These are phyloP conservation scores for Peniophora sp. DNA, from an alignment of 1,284 basidiomycete species.

Conservation along the genomic window DNA sequence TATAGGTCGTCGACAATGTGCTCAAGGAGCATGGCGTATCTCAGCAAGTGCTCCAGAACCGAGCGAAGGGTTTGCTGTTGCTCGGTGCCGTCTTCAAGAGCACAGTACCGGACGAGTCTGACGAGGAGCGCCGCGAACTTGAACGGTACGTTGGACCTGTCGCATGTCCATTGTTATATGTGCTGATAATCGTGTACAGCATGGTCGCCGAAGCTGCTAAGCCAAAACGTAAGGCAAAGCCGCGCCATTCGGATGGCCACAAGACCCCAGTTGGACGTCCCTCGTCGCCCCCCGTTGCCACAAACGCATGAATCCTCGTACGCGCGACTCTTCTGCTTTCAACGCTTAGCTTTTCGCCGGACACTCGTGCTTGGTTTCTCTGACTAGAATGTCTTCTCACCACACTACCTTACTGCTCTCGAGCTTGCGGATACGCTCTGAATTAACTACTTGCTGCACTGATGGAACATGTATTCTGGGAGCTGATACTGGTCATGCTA, in stretches of 20 bases:
- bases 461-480: no score
- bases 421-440: no score
- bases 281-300: background rate
- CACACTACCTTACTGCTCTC: no score
- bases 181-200: conserved; percentile 21
- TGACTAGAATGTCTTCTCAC: no score
- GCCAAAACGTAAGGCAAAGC: conserved; percentile 6
- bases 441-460: no score
- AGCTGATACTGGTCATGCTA: no score
- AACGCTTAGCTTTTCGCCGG: no score
- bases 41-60: conserved; percentile 64
- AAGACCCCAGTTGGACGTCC: background rate
- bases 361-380: no score
- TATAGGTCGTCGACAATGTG: conserved; percentile 71
- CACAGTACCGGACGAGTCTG: conserved; percentile 78
- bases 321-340: no score
- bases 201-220: conserved; percentile 64
- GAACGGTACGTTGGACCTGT: conserved; percentile 52
- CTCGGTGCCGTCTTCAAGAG: conserved; percentile 85
- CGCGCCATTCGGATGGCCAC: conserved; percentile 2
- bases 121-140: conserved; percentile 86
- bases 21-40: conserved; percentile 68
- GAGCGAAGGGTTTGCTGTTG: conserved; percentile 72
- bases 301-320: no score
- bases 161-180: background rate